Evolutionary conservation across 805 yeast genomes (phyloP).

Genomic region (Nakazawaea sp.): DNA sequence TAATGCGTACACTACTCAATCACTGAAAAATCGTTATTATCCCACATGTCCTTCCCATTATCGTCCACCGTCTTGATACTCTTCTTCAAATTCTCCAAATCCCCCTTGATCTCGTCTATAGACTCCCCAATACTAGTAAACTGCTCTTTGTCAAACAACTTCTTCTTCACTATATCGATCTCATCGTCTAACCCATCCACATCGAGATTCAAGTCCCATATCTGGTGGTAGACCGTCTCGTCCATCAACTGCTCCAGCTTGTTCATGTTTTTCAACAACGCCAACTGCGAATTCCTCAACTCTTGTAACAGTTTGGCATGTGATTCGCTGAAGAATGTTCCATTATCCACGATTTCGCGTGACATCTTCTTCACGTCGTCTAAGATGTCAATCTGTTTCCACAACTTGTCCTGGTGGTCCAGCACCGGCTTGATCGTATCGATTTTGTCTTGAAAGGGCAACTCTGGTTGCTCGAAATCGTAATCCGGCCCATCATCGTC

Average conservation of each 20-base stretch:
- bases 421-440: conserved; percentile 52
- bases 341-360: conserved; percentile 30
- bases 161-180: conserved; percentile 13
- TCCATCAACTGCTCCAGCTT: conserved; percentile 17
- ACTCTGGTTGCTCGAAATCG: conserved; percentile 3
- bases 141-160: conserved; percentile 40
- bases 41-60: conserved; percentile 36
- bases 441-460: conserved; percentile 34
- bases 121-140: conserved; percentile 44
- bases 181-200: conserved; percentile 5
- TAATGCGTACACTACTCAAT: background rate
- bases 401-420: conserved; percentile 66
- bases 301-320: conserved; percentile 46
- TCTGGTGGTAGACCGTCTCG: conserved; percentile 21
- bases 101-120: conserved; percentile 40
- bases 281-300: conserved; percentile 51
- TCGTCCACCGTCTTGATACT: conserved; percentile 41
- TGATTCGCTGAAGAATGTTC: conserved; percentile 42
- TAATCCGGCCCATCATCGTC: conserved; percentile 9
- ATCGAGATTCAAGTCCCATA: conserved; percentile 19
- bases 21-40: conserved; percentile 12
- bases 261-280: conserved; percentile 34
- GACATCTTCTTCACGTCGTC: conserved; percentile 71
- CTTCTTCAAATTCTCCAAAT: conserved; percentile 46
- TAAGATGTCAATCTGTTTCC: conserved; percentile 84